Base-by-base conservation (phyloP, 1,284 basidiomycete genomes). In the Mixia osmundae region DNA sequence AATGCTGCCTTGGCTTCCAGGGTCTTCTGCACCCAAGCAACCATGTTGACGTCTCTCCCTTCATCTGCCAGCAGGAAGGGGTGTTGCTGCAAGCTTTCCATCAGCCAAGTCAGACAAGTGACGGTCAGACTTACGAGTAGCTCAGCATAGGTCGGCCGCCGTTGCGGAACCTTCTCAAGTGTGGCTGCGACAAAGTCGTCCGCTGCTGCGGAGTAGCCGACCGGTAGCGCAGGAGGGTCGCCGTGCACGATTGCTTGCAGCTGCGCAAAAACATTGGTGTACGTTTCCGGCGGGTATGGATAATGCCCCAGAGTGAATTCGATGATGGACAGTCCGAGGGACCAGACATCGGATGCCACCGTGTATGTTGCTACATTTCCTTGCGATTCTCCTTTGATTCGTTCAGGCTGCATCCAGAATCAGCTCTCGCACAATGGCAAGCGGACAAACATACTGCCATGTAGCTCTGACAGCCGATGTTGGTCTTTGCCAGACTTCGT, bases 281-380 rank as follows among this genome's bases (percentile, higher is more conserved):
- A 97, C 3, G 85, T 89, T 59, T 95, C 87, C n/a, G 87, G 87
- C 20, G 89, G 89, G 54, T 94, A 97, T 1, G 89, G 91, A 57
- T 97, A 97, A 46, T 71, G 67, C 15, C 91, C 87, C 47, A 82
- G 59, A 30, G 79, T 76, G 43, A 91, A 74, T 57, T 97, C 89
- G 50, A 95, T 82, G 56, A 95, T 76, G 3, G 78, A 76, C 24
- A 97, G 64, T 3, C 89, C 89, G n/a, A 97, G 69, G 8, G 85
- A 91, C 89, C 89, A 97, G 4, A 97, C 79, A 52, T 97, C 89
- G 3, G 85, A 91, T 2, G 85, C 79, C 30, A 95, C 85, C 8
- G 83, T 89, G 58, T 97, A 97, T 2, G 83, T 87, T 20, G 74
- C 71, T 20, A 76, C 58, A 43, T 77, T 72, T 53, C 76, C 77